Percentiles rank a stretch among this genome's conserved stretches.
Evolutionary conservation across 768 basidiomycete species (phyloP).

Genomic region (Phlebiopsis flavidoalba): DNA sequence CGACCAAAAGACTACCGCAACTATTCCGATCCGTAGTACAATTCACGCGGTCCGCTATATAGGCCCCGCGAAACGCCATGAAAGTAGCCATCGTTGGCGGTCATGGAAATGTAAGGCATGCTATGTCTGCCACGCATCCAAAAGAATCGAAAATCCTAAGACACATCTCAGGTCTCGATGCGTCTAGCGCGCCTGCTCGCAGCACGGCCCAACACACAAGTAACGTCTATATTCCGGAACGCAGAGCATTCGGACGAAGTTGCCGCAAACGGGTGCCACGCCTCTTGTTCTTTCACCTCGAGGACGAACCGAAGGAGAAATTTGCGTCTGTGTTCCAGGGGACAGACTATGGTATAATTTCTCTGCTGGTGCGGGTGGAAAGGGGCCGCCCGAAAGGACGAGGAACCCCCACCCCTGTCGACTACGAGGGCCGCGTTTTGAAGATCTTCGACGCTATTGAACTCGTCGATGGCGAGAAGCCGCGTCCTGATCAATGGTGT

Average conservation of each 20-base stretch:
- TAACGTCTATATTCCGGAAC: slow-evolving; percentile 55
- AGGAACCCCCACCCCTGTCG: slow-evolving; percentile 43
- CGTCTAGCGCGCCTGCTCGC: slow-evolving; percentile 45
- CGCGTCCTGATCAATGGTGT: slow-evolving; percentile 53
- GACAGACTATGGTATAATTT: slow-evolving; percentile 32
- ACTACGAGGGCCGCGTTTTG: slow-evolving; percentile 56
- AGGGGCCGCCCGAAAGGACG: slow-evolving; percentile 43
- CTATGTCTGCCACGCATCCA: neutral
- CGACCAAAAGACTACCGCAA: neutral
- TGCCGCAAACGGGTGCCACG: slow-evolving; percentile 26
- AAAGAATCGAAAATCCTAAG: neutral
- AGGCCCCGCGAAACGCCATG: neutral
- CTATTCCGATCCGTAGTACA: neutral
- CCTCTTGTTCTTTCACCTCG: slow-evolving; percentile 53
- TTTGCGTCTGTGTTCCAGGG: slow-evolving; percentile 40
- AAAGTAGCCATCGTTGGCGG: slow-evolving; percentile 51
- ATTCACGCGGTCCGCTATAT: neutral
- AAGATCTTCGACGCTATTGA: slow-evolving; percentile 72
- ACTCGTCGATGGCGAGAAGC: slow-evolving; percentile 37
- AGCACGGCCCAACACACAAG: slow-evolving; percentile 26
- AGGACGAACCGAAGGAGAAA: slow-evolving; percentile 41
- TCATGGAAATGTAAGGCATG: slow-evolving; percentile 38
- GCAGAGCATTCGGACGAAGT: slow-evolving; percentile 44
- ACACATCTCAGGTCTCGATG: slow-evolving; percentile 33
- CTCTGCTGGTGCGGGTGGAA: slow-evolving; percentile 51